Evolutionary conservation across 805 yeast species (phyloP).

Genomic region (Candida lessepsii): DNA sequence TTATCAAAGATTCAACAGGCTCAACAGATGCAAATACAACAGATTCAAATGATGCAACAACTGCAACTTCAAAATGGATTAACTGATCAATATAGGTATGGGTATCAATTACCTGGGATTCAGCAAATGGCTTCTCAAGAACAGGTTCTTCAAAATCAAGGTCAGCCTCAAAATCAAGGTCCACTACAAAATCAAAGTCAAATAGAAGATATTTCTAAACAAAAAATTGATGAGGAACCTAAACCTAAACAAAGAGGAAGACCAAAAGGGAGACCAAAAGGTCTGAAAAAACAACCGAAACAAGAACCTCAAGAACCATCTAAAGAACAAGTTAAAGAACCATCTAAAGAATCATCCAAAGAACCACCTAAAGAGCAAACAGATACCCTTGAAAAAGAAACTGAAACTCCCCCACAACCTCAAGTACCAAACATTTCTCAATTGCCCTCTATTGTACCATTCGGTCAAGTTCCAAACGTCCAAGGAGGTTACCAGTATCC

Average conservation of each 20-base stretch:
- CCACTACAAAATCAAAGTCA: too few relatives aligned
- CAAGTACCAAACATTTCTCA: background rate
- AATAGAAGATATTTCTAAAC: too few relatives aligned
- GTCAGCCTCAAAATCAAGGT: too few relatives aligned
- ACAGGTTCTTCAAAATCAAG: too few relatives aligned
- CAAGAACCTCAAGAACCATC: background rate
- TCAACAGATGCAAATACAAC: conserved; percentile 7
- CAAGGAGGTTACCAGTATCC: conserved; percentile 5
- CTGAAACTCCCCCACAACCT: background rate
- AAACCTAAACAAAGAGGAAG: background rate
- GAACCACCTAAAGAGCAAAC: background rate
- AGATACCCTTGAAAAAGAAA: background rate
- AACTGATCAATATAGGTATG: background rate
- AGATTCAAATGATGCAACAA: conserved; percentile 8
- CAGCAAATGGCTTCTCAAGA: too few relatives aligned
- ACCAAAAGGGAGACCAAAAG: background rate
- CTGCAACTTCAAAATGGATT: conserved; percentile 2
- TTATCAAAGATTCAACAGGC: conserved; percentile 7
- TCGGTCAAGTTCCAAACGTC: background rate
- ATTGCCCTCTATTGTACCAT: background rate
- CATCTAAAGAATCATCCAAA: background rate
- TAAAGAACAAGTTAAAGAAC: background rate
- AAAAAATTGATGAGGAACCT: background rate
- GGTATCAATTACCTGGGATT: background rate
- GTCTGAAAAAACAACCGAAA: background rate